These are phyloP conservation scores for Cystoisospora suis DNA, from an alignment of 169 alveolate species.

Conservation along the genomic window DNA sequence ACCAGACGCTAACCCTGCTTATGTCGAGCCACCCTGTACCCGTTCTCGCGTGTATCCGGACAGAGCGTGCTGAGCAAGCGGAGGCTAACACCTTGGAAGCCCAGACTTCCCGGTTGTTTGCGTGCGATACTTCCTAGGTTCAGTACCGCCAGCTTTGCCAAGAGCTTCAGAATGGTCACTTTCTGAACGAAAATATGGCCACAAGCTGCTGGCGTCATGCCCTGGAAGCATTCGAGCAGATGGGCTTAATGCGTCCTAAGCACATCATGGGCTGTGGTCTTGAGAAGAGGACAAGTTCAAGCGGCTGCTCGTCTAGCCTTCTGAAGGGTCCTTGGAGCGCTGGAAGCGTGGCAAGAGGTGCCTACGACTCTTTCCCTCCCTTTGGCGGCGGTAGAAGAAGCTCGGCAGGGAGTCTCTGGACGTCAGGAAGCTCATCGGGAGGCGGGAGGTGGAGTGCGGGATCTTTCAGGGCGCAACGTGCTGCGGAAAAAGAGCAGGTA, in stretches of 20 bases:
- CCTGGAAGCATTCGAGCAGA: conserved; percentile 40
- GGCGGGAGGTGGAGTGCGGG: not conserved
- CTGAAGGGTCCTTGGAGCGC: too few species aligned
- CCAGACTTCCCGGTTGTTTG: not conserved
- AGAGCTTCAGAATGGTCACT: conserved; percentile 34
- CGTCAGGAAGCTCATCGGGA: not conserved
- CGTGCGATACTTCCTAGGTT: not conserved
- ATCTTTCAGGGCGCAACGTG: not conserved
- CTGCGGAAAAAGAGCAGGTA: conserved; percentile 3
- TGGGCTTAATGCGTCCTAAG: conserved; percentile 43
- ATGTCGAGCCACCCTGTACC: too few species aligned
- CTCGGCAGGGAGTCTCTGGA: not conserved
- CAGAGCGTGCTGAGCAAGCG: too few species aligned
- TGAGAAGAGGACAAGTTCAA: not conserved
- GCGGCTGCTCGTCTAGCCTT: not conserved
- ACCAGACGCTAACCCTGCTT: too few species aligned
- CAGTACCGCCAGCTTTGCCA: conserved; percentile 31
- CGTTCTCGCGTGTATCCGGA: too few species aligned
- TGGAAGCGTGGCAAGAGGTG: not conserved
- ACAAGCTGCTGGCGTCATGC: conserved; percentile 43
- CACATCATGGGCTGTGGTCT: not conserved
- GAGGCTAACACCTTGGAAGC: too few species aligned
- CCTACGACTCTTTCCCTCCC: not conserved
- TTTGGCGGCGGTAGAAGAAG: conserved; percentile 16
- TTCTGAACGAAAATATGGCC: conserved; percentile 16